These are phyloP conservation scores for Lepidium aucheri DNA, from an alignment of 345 rosid genomes.

Conservation along the genomic window DNA sequence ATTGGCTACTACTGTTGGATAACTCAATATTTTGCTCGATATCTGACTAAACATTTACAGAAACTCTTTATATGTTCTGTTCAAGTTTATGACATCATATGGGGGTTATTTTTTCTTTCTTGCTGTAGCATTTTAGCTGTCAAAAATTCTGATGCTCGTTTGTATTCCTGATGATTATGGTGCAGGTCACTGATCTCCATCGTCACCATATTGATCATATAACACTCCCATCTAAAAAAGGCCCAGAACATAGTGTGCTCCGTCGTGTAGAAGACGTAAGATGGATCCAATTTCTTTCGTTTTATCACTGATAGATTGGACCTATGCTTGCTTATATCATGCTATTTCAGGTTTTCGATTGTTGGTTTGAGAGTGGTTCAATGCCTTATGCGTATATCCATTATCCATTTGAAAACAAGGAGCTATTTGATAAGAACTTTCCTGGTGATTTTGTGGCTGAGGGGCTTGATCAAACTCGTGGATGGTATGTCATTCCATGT, in stretches of 20 bases:
- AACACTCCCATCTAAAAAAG: conserved; percentile 69
- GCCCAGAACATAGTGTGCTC: conserved; percentile 76
- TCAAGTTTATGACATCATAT: neutral
- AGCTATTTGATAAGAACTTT: conserved; percentile 81
- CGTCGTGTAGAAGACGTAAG: conserved; percentile 90
- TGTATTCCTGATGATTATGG: conserved; percentile 6
- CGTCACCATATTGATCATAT: conserved; percentile 95
- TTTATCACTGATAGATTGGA: neutral
- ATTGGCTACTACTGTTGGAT: neutral
- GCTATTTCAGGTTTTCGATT: conserved; percentile 86
- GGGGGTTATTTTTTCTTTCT: neutral
- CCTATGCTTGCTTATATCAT: neutral
- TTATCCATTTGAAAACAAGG: conserved; percentile 93
- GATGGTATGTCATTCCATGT: conserved; percentile 61
- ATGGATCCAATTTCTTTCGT: conserved; percentile 3
- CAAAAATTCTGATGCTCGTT: conserved; percentile 3
- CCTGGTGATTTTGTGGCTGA: conserved; percentile 99
- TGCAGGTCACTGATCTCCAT: conserved; percentile 84
- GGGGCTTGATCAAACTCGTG: conserved; percentile 99
- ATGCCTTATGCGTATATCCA: conserved; percentile 99
- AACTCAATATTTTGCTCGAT: neutral
- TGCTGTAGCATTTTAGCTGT: neutral
- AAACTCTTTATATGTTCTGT: neutral
- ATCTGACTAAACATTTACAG: neutral
- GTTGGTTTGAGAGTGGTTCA: conserved; percentile 99